Conservation (phyloP, 2,329 filamentous ascomycete genomes). For the Sclerotinia subarctica region DNA sequence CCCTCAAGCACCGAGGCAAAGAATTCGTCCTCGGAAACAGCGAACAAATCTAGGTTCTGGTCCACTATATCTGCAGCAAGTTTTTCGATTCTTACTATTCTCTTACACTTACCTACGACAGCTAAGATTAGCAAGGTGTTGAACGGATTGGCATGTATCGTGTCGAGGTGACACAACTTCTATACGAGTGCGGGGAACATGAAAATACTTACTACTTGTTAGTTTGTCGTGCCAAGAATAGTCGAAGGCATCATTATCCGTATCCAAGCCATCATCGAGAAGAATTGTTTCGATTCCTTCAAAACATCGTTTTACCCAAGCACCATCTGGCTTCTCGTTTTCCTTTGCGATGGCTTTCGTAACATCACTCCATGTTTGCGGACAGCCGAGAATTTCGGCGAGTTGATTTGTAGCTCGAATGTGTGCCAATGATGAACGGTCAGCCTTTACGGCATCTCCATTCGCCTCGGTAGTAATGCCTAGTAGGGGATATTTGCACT, state of each 20-base stretch:
- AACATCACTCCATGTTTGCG: constrained; percentile 59
- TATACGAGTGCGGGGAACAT: constrained; percentile 1
- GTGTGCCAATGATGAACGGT: constrained; percentile 62
- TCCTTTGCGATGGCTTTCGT: constrained; percentile 29
- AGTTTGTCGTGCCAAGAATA: constrained; percentile 66
- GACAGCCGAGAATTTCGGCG: constrained; percentile 59
- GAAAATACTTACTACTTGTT: constrained; percentile 46
- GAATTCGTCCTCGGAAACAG: constrained; percentile 38
- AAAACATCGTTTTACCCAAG: constrained; percentile 62
- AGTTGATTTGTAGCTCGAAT: constrained; percentile 68
- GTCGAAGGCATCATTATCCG: constrained; percentile 52
- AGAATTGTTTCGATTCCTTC: constrained; percentile 70
- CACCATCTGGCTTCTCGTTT: constrained; percentile 42
- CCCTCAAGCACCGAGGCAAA: constrained; percentile 41
- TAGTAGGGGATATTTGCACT: constrained; percentile 49
- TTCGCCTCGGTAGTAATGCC: constrained; percentile 71
- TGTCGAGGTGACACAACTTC: constrained; percentile 8
- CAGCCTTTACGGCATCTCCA: constrained; percentile 62
- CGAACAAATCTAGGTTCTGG: constrained; percentile 42
- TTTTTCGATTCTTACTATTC: constrained; percentile 75
- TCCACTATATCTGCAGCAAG: constrained; percentile 62
- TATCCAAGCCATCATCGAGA: constrained; percentile 72
- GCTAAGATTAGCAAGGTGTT: background rate
- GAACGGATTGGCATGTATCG: background rate
- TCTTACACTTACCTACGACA: constrained; percentile 50